These are phyloP conservation scores for Candida michaelii DNA, from an alignment of 805 yeast genomes.

Conservation along the genomic window DNA sequence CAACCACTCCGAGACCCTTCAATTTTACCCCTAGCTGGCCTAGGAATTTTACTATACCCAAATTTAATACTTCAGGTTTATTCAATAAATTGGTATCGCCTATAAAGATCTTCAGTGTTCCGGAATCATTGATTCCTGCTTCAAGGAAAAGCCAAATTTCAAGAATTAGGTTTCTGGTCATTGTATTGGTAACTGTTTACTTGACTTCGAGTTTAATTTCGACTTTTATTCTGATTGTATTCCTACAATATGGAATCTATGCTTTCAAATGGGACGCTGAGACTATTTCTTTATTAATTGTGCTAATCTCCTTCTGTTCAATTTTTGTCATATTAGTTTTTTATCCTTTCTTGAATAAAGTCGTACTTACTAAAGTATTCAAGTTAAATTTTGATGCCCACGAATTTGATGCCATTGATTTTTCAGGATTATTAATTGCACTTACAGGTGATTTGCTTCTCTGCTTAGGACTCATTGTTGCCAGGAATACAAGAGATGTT, in stretches of 20 bases:
- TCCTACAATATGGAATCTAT: conserved; percentile 5
- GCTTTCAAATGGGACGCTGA: conserved; percentile 7
- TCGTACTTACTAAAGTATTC: conserved; percentile 1
- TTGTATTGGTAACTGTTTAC: not conserved
- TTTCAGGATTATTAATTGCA: conserved; percentile 3
- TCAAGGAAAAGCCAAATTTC: not conserved
- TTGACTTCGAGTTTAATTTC: not conserved
- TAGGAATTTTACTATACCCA: not conserved
- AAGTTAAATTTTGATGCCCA: conserved; percentile 7
- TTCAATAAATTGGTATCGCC: not conserved
- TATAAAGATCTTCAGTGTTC: conserved; percentile 1
- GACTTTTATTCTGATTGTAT: not conserved
- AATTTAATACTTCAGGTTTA: not conserved
- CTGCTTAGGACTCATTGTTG: not conserved
- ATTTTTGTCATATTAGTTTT: not conserved
- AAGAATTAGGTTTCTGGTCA: conserved; percentile 8
- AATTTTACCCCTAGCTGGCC: not conserved
- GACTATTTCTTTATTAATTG: not conserved
- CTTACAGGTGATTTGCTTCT: not conserved
- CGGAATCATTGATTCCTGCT: conserved; percentile 1
- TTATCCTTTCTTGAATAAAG: conserved; percentile 7
- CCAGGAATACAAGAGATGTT: not conserved
- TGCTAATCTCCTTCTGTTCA: not conserved
- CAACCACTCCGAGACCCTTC: not conserved
- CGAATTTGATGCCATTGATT: conserved; percentile 13